Conservation (phyloP, 345 rosid genomes). For the Rhizophora apiculata region DNA sequence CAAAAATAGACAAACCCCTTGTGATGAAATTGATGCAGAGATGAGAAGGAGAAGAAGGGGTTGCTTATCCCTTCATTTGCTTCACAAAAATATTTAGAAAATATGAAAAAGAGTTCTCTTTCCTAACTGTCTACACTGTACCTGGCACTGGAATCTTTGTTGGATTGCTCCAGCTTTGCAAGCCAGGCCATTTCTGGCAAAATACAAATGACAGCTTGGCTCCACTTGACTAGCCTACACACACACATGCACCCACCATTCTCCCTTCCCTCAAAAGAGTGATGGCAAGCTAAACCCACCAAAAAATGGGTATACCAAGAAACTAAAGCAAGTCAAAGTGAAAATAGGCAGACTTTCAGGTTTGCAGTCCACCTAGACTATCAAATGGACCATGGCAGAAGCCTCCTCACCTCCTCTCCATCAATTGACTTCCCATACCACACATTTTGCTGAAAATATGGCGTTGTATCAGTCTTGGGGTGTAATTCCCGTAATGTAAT, state of each 20-base stretch:
- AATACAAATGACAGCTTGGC: conserved; percentile 42
- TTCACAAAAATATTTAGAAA: conserved; percentile 22
- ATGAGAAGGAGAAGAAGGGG: conserved; percentile 28
- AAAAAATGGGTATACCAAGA: conserved; percentile 34
- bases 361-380: conserved; percentile 24
- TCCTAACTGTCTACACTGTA: conserved; percentile 32
- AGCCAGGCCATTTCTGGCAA: conserved; percentile 31
- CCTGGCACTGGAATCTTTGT: conserved; percentile 61
- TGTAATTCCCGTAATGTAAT: conserved; percentile 10
- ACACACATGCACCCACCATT: conserved; percentile 55
- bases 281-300: conserved; percentile 40
- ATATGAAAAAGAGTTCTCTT: conserved; percentile 17
- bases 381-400: conserved; percentile 23
- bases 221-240: conserved; percentile 46
- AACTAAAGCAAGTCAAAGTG: conserved; percentile 9
- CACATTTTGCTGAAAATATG: not conserved
- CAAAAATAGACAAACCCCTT: conserved; percentile 27
- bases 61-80: conserved; percentile 38
- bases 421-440: conserved; percentile 21
- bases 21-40: conserved; percentile 29
- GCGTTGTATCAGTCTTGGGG: conserved; percentile 9
- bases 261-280: conserved; percentile 30
- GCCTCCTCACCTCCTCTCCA: conserved; percentile 40
- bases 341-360: conserved; percentile 14
- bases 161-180: conserved; percentile 51